phyloP scores from a whole-genome alignment of 805 yeast genomes.

The Candida tibetensis region DNA sequence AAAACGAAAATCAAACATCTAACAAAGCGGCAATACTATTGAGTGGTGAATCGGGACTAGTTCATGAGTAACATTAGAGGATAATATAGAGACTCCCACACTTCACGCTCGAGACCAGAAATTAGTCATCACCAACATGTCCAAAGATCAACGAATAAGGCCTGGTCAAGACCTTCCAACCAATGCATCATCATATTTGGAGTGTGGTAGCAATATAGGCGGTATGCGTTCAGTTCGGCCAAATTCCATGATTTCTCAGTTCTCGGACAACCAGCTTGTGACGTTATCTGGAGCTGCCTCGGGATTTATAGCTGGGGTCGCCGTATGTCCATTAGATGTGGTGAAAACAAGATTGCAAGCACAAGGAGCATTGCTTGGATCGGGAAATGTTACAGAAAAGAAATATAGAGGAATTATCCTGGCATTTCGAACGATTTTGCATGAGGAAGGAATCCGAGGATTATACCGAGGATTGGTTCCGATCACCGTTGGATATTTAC shows the following conservation, averaged over 20 bases:
- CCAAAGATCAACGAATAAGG: no score
- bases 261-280: conserved; percentile 45
- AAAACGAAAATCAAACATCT: background rate
- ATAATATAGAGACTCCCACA: no score
- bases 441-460: conserved; percentile 80
- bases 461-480: conserved; percentile 89
- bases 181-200: no score
- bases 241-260: background rate
- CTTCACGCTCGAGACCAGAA: background rate
- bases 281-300: conserved; percentile 92
- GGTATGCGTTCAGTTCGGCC: no score
- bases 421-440: conserved; percentile 62
- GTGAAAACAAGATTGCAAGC: conserved; percentile 94
- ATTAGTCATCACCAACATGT: no score
- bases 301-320: conserved; percentile 84
- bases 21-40: background rate
- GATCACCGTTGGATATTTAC: conserved; percentile 89
- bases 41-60: background rate
- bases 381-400: conserved; percentile 22
- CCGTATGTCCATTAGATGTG: conserved; percentile 94
- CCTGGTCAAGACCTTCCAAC: no score
- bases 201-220: no score
- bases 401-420: conserved; percentile 57
- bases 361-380: conserved; percentile 54
- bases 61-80: no score